These are phyloP conservation scores for Liquidambar formosana DNA, from an alignment of 164 flowering plant genomes.

Conservation along the genomic window DNA sequence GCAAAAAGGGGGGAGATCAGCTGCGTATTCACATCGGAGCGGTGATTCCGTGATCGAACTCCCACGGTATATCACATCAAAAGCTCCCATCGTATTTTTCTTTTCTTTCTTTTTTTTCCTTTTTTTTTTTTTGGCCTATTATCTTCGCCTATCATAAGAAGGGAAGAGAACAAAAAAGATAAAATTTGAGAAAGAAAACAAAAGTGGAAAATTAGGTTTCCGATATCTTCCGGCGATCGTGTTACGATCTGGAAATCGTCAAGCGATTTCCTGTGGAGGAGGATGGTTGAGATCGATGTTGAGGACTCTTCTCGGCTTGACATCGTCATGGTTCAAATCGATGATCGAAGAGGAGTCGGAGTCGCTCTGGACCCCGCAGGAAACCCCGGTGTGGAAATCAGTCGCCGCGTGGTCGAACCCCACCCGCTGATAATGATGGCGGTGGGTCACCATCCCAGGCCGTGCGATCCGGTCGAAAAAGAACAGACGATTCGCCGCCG, in stretches of 20 bases:
- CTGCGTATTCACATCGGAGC: conserved; percentile 16
- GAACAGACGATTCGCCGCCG: conserved; percentile 13
- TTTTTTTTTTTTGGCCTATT: neutral
- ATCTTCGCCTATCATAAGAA: no score
- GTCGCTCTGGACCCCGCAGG: conserved; percentile 32
- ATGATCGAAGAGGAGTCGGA: conserved; percentile 48
- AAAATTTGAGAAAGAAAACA: neutral
- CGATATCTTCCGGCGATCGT: neutral
- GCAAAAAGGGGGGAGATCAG: conserved; percentile 21
- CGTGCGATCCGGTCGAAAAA: conserved; percentile 26
- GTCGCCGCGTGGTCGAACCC: conserved; percentile 7
- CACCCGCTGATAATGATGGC: conserved; percentile 12
- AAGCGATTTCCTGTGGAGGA: conserved; percentile 21
- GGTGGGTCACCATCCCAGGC: conserved; percentile 4
- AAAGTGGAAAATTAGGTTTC: neutral
- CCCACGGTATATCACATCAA: no score
- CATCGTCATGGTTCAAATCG: conserved; percentile 20
- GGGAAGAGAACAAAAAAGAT: no score
- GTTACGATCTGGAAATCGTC: neutral
- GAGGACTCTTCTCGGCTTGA: conserved; percentile 11
- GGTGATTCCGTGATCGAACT: neutral
- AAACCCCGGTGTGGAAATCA: conserved; percentile 1
- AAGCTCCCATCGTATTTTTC: neutral
- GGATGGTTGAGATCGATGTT: conserved; percentile 36
- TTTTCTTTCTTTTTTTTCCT: neutral